Base-by-base conservation (phyloP, 371 early-diverging fungal species). In the Lichtheimia hyalospora region DNA sequence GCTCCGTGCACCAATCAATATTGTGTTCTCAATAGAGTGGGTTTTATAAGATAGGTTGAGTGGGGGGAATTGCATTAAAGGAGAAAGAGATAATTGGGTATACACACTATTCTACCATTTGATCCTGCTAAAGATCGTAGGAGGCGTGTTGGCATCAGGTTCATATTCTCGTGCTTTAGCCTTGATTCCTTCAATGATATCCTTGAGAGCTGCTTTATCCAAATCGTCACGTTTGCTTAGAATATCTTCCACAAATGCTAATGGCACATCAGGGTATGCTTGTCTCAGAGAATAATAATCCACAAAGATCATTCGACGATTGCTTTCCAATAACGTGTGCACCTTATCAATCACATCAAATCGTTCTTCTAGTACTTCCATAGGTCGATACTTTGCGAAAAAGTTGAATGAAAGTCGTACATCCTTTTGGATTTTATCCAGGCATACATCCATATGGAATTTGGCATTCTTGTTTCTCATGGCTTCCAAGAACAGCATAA, bases 401-500 rank as follows among this genome's bases (percentile, higher is more conserved):
- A 92, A 92, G 41, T 81, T 84, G 52, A 84, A 83, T 3, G 84
- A 76, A 5, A 69, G 10, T 0, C 74, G 80, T 3, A 90, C 77
- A 64, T 95, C 94, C 41, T 72, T 64, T 60, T 81, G 65, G 64
- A 94, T 88, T 21, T 77, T 74, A n/a, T 89, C 88, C n/a, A 75
- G 50, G 57, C 80, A 82, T 2, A 69, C 52, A 3, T 80, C 78
- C 74, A 81, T 78, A n/a, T 70, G 82, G 80, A 94, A 92, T 62
- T 88, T 91, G 21, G 88, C 87, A 1, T 82, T 79, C 50, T 89
- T 92, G 69, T 90, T 88, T 12, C 85, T 75, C 64, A 96, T 82
- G 0, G 95, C 82, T 62, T 97, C 95, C 6, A 98, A 69, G 68
- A 90, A 93, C 16, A 86, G 73, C 49, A 93, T 79, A 49, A 96